Evolutionary conservation across 257 asterid species (phyloP).

Genomic region (Plantago elongata): DNA sequence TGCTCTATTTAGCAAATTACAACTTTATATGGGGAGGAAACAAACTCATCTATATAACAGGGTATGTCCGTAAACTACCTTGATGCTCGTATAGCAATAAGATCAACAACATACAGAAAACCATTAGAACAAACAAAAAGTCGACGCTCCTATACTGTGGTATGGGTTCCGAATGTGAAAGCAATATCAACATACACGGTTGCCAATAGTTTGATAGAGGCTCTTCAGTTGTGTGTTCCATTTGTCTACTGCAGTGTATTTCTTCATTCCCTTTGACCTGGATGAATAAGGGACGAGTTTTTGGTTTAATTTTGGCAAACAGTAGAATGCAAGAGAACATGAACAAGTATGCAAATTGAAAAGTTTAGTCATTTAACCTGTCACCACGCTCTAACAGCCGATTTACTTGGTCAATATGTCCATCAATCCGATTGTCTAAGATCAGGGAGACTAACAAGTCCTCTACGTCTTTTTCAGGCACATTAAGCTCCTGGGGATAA

Average conservation of each 20-base stretch:
- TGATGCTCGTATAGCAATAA: neutral
- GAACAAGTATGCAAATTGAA: neutral
- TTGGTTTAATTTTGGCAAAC: neutral
- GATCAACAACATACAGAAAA: neutral
- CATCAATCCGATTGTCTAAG: constrained; percentile 80
- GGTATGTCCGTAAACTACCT: neutral
- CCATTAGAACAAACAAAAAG: neutral
- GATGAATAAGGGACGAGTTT: neutral
- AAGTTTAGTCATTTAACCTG: constrained; percentile 45
- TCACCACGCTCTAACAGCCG: constrained; percentile 88
- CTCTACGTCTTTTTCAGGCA: constrained; percentile 95
- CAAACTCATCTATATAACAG: neutral
- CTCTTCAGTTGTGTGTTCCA: constrained; percentile 93
- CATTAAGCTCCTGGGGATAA: constrained; percentile 81
- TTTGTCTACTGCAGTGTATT: constrained; percentile 83
- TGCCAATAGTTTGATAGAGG: constrained; percentile 71
- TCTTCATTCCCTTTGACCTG: constrained; percentile 95
- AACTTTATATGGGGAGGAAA: neutral
- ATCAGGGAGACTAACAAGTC: constrained; percentile 92
- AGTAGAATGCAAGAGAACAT: neutral
- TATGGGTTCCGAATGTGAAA: constrained; percentile 10
- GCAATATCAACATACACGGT: constrained; percentile 58
- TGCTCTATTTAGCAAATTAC: neutral
- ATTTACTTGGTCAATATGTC: constrained; percentile 97
- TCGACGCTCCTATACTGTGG: constrained; percentile 9